These are phyloP conservation scores for Vararia minispora DNA, from an alignment of 768 basidiomycete genomes.

Conservation along the genomic window DNA sequence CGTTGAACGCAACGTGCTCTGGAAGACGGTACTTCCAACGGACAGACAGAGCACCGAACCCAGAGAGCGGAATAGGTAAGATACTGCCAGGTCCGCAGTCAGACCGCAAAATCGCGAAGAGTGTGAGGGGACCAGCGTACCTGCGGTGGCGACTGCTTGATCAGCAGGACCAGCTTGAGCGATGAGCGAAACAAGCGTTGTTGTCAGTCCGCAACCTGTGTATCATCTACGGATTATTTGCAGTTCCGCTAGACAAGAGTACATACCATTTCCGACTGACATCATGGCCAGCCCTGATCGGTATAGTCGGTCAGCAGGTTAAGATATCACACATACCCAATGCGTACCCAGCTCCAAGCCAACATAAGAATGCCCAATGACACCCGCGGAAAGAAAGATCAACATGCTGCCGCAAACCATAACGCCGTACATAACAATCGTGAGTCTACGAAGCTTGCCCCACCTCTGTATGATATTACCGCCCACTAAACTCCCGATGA, in stretches of 20 bases:
- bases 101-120: neutral
- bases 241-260: too few relatives aligned
- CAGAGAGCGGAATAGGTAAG: slow-evolving; percentile 11
- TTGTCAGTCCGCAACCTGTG: neutral
- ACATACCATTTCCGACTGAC: too few relatives aligned
- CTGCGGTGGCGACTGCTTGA: neutral
- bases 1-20: slow-evolving; percentile 9
- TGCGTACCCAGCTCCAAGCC: too few relatives aligned
- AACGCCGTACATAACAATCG: neutral
- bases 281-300: too few relatives aligned
- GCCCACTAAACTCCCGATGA: slow-evolving; percentile 7
- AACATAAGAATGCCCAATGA: neutral
- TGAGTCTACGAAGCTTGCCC: slow-evolving; percentile 7
- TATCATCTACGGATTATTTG: too few relatives aligned
- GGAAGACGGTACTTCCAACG: slow-evolving; percentile 6
- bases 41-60: slow-evolving; percentile 11
- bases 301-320: too few relatives aligned
- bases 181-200: neutral
- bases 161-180: neutral
- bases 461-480: slow-evolving; percentile 10
- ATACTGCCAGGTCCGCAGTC: slow-evolving; percentile 1
- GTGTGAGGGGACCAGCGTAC: neutral
- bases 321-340: too few relatives aligned
- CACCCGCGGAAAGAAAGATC: neutral
- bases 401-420: neutral